A percentile compares a stretch with the other conserved stretches of the same genome.
Conservation (phyloP, 495 filamentous ascomycete genomes). For the Penicillium parvum region DNA sequence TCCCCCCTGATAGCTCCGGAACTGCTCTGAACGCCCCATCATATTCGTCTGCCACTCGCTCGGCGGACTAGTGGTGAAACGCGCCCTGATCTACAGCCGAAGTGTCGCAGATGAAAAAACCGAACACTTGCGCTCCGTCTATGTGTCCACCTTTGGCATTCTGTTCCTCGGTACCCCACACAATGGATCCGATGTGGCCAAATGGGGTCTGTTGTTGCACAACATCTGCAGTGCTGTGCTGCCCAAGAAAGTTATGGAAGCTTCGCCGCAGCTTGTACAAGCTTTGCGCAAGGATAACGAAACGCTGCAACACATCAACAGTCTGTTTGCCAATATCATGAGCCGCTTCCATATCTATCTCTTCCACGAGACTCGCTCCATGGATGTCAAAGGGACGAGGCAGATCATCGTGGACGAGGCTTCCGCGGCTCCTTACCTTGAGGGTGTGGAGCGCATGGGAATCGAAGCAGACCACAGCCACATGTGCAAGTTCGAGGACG, state of each 20-base stretch:
- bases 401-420: slow-evolving; percentile 66
- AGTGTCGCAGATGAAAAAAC: slow-evolving; percentile 61
- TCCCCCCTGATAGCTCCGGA: slow-evolving; percentile 42
- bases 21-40: slow-evolving; percentile 60
- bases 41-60: slow-evolving; percentile 84
- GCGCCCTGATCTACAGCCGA: slow-evolving; percentile 61
- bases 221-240: slow-evolving; percentile 66
- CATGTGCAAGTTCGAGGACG: slow-evolving; percentile 82
- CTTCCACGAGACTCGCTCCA: slow-evolving; percentile 67
- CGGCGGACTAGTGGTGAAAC: slow-evolving; percentile 77
- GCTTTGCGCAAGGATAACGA: slow-evolving; percentile 75
- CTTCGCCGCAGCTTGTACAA: slow-evolving; percentile 63
- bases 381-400: slow-evolving; percentile 58
- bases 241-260: slow-evolving; percentile 66
- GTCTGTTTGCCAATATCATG: slow-evolving; percentile 68
- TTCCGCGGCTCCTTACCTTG: slow-evolving; percentile 70
- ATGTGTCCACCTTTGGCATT: slow-evolving; percentile 77
- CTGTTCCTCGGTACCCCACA: slow-evolving; percentile 89
- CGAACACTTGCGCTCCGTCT: slow-evolving; percentile 71
- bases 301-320: slow-evolving; percentile 75
- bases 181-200: slow-evolving; percentile 69
- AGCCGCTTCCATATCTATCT: slow-evolving; percentile 67
- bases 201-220: slow-evolving; percentile 71
- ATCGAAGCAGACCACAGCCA: slow-evolving; percentile 81
- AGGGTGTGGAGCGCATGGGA: slow-evolving; percentile 69